phyloP scores from a whole-genome alignment of 2,329 filamentous ascomycete genomes.

The Apiospora aurea region DNA sequence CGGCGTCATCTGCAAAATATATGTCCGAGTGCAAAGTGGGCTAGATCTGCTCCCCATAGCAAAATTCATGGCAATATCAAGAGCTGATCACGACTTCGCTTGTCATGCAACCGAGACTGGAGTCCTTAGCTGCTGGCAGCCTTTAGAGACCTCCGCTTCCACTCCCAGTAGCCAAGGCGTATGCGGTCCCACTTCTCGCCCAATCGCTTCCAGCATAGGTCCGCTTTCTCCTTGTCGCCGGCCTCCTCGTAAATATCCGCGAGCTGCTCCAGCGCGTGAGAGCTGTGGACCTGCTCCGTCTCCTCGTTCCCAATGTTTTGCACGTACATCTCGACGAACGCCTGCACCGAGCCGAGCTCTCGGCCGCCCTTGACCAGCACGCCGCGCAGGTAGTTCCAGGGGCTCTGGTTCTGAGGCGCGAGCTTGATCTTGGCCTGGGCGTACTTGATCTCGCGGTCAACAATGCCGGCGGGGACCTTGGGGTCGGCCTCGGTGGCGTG shows the following conservation, averaged over 20 bases:
- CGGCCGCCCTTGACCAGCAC: constrained; percentile 73
- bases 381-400: constrained; percentile 91
- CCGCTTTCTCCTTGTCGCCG: constrained; percentile 67
- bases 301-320: constrained; percentile 51
- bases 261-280: constrained; percentile 74
- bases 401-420: constrained; percentile 91
- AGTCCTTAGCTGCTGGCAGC: neutral
- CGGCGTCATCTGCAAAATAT: neutral
- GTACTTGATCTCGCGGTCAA: constrained; percentile 79
- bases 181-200: constrained; percentile 91
- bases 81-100: neutral
- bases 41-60: neutral
- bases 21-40: neutral
- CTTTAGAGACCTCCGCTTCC: constrained; percentile 44
- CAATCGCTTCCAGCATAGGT: constrained; percentile 74
- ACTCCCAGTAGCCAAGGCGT: constrained; percentile 91
- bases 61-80: neutral
- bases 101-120: neutral
- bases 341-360: constrained; percentile 51
- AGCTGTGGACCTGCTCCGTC: constrained; percentile 63
- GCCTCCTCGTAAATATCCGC: constrained; percentile 71
- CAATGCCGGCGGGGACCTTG: constrained; percentile 64
- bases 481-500: constrained; percentile 61
- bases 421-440: constrained; percentile 75
- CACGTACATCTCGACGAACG: constrained; percentile 60